Conservation (phyloP, 192 early-diverging fungal species). For the Coemansia sp. region DNA sequence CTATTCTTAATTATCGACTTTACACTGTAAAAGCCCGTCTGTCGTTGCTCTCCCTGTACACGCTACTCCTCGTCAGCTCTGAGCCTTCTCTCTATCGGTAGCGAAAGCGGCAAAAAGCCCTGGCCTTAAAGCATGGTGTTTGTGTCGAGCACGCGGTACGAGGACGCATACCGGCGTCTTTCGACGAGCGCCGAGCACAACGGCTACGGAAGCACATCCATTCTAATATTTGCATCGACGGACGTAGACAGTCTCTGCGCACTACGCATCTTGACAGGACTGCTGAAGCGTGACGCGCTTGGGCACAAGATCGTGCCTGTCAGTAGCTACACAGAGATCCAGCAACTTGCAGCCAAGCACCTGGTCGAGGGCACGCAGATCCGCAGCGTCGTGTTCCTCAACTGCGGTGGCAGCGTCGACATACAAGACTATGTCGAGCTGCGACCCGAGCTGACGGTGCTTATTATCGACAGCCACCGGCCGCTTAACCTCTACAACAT, state of each 20-base stretch:
- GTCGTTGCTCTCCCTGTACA: too few species aligned
- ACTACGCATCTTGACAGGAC: constrained; percentile 67
- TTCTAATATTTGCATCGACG: constrained; percentile 68
- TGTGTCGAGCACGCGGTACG: constrained; percentile 47
- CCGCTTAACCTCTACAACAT: constrained; percentile 84
- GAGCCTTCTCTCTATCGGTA: too few species aligned
- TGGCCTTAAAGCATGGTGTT: constrained; percentile 49
- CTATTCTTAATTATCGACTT: neutral
- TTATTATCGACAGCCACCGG: constrained; percentile 85
- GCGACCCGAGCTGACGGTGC: constrained; percentile 58
- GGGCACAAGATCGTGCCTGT: constrained; percentile 81
- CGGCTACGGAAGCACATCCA: constrained; percentile 41
- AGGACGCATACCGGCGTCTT: constrained; percentile 57
- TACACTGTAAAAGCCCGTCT: too few species aligned
- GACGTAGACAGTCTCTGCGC: constrained; percentile 85
- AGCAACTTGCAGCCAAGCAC: constrained; percentile 51
- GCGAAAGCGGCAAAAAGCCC: neutral
- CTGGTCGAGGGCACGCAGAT: constrained; percentile 57
- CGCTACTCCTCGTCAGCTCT: too few species aligned
- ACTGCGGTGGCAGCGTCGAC: constrained; percentile 82
- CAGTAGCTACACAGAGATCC: constrained; percentile 60
- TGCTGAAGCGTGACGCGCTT: constrained; percentile 79
- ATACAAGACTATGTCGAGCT: constrained; percentile 60
- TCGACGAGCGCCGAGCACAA: constrained; percentile 21
- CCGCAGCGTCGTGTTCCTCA: constrained; percentile 74